These are phyloP conservation scores for Pseudogymnoascus sp. DNA, from an alignment of 2,329 filamentous ascomycete genomes.

Conservation along the genomic window DNA sequence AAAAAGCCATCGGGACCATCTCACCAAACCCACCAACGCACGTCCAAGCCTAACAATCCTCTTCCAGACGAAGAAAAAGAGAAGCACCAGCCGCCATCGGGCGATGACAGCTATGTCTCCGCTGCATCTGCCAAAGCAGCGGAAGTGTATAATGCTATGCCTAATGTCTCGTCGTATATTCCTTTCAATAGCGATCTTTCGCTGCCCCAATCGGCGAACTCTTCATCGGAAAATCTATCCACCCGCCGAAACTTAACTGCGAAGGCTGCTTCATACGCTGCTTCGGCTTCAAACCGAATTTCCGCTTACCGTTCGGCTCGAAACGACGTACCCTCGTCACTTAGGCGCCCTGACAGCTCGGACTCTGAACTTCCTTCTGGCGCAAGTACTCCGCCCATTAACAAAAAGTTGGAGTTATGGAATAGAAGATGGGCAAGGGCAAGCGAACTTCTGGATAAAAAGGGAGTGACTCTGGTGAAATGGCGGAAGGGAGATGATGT, in stretches of 20 bases:
- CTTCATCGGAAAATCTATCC: not conserved
- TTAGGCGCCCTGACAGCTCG: conserved; percentile 13
- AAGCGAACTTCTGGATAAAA: conserved; percentile 52
- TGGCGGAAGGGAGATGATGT: conserved; percentile 71
- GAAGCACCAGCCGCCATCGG: conserved; percentile 18
- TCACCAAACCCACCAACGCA: conserved; percentile 23
- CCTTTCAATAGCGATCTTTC: not conserved
- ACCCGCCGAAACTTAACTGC: not conserved
- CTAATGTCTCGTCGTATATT: conserved; percentile 25
- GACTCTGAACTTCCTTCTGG: conserved; percentile 3
- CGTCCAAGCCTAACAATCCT: conserved; percentile 3
- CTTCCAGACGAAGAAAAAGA: conserved; percentile 9
- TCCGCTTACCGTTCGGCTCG: not conserved
- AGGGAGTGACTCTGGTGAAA: conserved; percentile 62
- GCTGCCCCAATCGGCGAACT: not conserved
- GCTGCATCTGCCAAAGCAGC: conserved; percentile 25
- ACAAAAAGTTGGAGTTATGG: conserved; percentile 70
- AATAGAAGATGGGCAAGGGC: conserved; percentile 58
- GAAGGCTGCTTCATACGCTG: conserved; percentile 6
- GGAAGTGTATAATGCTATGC: conserved; percentile 27
- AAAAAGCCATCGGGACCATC: conserved; percentile 33
- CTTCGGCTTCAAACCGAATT: not conserved
- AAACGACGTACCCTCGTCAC: conserved; percentile 10
- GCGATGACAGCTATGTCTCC: conserved; percentile 23
- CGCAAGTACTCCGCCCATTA: conserved; percentile 29